Evolutionary conservation across 345 rosid genomes (phyloP).

Genomic region (Heritiera fomes): DNA sequence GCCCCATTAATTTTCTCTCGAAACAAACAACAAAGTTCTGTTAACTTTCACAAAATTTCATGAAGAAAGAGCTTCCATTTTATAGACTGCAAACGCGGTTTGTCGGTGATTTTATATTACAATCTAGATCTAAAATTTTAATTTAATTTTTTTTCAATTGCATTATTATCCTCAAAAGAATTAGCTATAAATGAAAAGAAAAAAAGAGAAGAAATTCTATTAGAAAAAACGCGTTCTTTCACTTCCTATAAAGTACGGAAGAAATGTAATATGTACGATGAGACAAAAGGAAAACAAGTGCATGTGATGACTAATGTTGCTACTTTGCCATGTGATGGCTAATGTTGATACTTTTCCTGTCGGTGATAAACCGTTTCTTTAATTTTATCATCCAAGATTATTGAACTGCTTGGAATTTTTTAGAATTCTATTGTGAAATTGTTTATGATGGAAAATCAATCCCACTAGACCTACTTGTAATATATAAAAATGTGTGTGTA

Average conservation of each 20-base stretch:
- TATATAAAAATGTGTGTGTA: too few species aligned
- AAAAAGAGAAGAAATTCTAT: too few species aligned
- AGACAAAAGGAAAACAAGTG: too few species aligned
- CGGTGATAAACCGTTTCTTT: too few species aligned
- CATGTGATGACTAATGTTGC: too few species aligned
- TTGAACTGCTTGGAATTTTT: too few species aligned
- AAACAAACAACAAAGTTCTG: background rate
- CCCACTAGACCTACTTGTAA: too few species aligned
- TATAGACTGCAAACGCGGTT: conserved; percentile 18
- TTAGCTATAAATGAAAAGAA: background rate
- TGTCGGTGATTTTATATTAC: conserved; percentile 18
- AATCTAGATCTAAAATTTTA: background rate
- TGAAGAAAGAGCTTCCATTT: conserved; percentile 7
- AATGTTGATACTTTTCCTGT: too few species aligned
- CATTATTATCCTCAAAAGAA: conserved; percentile 5
- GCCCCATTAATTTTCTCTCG: conserved; percentile 12
- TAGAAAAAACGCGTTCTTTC: background rate
- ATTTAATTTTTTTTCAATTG: background rate
- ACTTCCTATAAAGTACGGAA: conserved; percentile 1
- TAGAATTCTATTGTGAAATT: too few species aligned
- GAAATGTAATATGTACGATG: background rate
- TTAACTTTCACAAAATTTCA: background rate
- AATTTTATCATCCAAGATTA: too few species aligned
- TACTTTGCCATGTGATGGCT: too few species aligned
- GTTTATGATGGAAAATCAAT: too few species aligned